These are phyloP conservation scores for Fusarium nematophilum DNA, from an alignment of 2,329 filamentous ascomycete genomes.

Conservation along the genomic window DNA sequence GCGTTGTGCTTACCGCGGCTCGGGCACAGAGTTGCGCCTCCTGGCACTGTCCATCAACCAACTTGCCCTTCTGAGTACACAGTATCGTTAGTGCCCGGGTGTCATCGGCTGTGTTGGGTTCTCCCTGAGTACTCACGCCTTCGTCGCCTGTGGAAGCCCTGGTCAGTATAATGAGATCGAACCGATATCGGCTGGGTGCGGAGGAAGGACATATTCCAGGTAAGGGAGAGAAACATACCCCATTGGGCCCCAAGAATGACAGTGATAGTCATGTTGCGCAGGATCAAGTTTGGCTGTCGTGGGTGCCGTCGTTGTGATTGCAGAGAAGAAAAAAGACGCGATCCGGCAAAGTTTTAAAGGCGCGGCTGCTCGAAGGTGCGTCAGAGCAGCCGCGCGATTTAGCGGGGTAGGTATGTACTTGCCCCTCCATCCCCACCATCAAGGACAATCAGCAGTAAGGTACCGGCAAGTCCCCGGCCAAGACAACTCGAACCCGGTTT, in stretches of 20 bases:
- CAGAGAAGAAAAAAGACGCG: conserved; percentile 16
- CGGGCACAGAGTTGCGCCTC: conserved; percentile 48
- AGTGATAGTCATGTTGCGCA: conserved; percentile 44
- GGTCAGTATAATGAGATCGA: conserved; percentile 38
- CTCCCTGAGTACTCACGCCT: conserved; percentile 41
- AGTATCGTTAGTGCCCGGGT: conserved; percentile 29
- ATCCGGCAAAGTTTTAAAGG: conserved; percentile 15
- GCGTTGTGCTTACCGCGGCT: conserved; percentile 46
- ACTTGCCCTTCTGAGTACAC: conserved; percentile 50
- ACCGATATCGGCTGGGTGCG: conserved; percentile 34
- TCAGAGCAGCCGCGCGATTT: conserved; percentile 17
- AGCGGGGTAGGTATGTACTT: conserved; percentile 9
- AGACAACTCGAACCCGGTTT: too few relatives aligned
- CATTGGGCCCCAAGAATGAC: conserved; percentile 53
- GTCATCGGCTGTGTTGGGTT: conserved; percentile 29
- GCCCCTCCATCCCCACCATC: conserved; percentile 4
- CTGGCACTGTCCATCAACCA: conserved; percentile 49
- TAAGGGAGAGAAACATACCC: conserved; percentile 46
- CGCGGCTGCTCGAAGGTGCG: conserved; percentile 12
- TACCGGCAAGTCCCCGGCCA: too few relatives aligned
- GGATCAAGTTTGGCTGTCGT: conserved; percentile 10
- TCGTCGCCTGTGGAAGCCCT: conserved; percentile 47
- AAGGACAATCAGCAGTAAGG: conserved; percentile 1
- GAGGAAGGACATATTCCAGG: conserved; percentile 26
- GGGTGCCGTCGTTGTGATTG: conserved; percentile 19